phyloP scores from a whole-genome alignment of 495 filamentous ascomycete species.

The Thozetella sp. region DNA sequence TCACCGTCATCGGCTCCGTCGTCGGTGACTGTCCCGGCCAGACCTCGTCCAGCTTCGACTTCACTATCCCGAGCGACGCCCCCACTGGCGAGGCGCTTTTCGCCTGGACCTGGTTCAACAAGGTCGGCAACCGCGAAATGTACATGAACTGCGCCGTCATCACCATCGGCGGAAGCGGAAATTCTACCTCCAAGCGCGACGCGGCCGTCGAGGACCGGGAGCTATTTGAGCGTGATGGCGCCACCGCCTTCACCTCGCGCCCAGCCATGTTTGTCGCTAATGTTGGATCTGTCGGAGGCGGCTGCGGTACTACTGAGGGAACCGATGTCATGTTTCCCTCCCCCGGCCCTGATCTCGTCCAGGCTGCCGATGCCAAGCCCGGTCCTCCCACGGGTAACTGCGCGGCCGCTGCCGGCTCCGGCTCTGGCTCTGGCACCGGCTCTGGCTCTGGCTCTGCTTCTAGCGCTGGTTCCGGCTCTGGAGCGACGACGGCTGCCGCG shows the following conservation, averaged over 20 bases:
- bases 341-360: constrained; percentile 65
- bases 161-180: constrained; percentile 47
- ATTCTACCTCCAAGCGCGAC: constrained; percentile 33
- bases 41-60: constrained; percentile 50
- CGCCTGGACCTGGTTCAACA: constrained; percentile 69
- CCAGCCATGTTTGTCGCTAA: constrained; percentile 65
- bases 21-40: constrained; percentile 60
- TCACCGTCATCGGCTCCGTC: constrained; percentile 67
- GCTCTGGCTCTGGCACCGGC: constrained; percentile 5
- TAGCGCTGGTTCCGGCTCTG: constrained; percentile 20
- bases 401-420: constrained; percentile 16
- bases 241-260: constrained; percentile 45
- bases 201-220: constrained; percentile 7
- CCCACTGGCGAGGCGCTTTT: constrained; percentile 62
- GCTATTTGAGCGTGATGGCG: constrained; percentile 12
- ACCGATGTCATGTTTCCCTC: constrained; percentile 69
- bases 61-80: constrained; percentile 64
- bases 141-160: constrained; percentile 70
- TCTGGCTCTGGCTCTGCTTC: neutral
- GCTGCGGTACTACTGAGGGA: constrained; percentile 54
- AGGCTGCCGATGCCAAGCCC: constrained; percentile 21
- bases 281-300: constrained; percentile 49
- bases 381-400: constrained; percentile 22
- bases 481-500: constrained; percentile 59
- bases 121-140: constrained; percentile 67